Percentiles rank a stretch among this genome's conserved stretches.
Evolutionary conservation across 306 rosid species (phyloP).

Genomic region (Lathyrus aphaca): DNA sequence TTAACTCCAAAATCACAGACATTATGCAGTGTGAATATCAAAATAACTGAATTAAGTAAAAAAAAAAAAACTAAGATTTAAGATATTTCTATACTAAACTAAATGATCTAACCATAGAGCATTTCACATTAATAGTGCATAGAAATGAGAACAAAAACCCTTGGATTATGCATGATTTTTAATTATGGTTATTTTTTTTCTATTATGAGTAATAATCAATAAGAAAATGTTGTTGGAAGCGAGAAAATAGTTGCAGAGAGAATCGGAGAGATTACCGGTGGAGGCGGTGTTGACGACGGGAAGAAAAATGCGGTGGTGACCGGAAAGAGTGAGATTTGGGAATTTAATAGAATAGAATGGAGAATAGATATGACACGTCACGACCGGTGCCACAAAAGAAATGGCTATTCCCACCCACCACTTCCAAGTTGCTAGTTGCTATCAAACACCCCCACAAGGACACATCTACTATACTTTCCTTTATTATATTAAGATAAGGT

Average conservation of each 20-base stretch:
- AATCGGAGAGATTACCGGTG: slow-evolving; percentile 29
- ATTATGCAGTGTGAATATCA: too few relatives aligned
- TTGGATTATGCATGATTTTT: too few relatives aligned
- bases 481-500: slow-evolving; percentile 29
- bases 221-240: too few relatives aligned
- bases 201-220: too few relatives aligned
- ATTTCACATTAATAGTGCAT: not conserved
- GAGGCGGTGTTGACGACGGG: slow-evolving; percentile 21
- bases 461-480: not conserved
- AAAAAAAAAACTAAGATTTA: too few relatives aligned
- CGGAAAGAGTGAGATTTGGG: slow-evolving; percentile 30
- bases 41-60: too few relatives aligned
- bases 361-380: slow-evolving; percentile 42
- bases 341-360: slow-evolving; percentile 9
- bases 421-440: slow-evolving; percentile 29
- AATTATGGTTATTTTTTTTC: too few relatives aligned
- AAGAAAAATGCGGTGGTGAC: slow-evolving; percentile 7
- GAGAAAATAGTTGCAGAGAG: not conserved
- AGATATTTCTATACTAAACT: too few relatives aligned
- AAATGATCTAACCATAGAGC: not conserved
- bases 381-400: not conserved
- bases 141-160: too few relatives aligned
- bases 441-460: slow-evolving; percentile 23
- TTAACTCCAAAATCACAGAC: too few relatives aligned
- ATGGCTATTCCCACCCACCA: not conserved